phyloP scores from a whole-genome alignment of 192 early-diverging fungal species.

The Podochytrium sp. region DNA sequence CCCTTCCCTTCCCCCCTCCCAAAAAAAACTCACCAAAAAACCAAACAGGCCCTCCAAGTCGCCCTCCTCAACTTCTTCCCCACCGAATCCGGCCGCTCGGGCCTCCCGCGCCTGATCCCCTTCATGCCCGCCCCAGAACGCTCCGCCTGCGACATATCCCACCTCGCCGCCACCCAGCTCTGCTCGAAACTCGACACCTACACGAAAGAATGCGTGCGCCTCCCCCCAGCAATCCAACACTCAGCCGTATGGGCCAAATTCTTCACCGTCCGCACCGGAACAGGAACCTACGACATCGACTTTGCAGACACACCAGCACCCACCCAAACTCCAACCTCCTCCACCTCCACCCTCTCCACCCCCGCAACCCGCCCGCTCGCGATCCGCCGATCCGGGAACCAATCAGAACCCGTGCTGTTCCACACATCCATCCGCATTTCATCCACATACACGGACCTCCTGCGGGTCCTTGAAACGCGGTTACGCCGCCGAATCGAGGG shows the following conservation, averaged over 20 bases:
- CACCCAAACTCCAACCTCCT: too few species aligned
- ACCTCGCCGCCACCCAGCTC: background rate
- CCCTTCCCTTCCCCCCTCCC: too few species aligned
- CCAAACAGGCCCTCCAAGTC: conserved; percentile 47
- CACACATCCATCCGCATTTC: too few species aligned
- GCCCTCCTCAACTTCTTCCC: conserved; percentile 47
- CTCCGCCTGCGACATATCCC: background rate
- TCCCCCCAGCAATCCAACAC: conserved; percentile 12
- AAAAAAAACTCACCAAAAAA: too few species aligned
- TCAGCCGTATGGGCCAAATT: conserved; percentile 29
- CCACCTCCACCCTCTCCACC: too few species aligned
- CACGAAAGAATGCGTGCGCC: conserved; percentile 18
- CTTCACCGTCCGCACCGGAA: conserved; percentile 21
- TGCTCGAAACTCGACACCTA: conserved; percentile 31
- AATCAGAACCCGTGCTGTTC: too few species aligned
- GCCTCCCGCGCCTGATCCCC: conserved; percentile 36
- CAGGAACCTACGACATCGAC: background rate
- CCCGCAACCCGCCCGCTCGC: too few species aligned
- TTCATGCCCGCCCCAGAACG: conserved; percentile 33
- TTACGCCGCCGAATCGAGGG: conserved; percentile 6
- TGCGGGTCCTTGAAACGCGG: too few species aligned
- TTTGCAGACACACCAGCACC: conserved; percentile 1
- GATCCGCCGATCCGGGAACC: too few species aligned
- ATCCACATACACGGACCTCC: too few species aligned
- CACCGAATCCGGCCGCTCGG: conserved; percentile 37